Evolutionary conservation across 306 rosid species (phyloP).

Genomic region (Lathyrus sativus): DNA sequence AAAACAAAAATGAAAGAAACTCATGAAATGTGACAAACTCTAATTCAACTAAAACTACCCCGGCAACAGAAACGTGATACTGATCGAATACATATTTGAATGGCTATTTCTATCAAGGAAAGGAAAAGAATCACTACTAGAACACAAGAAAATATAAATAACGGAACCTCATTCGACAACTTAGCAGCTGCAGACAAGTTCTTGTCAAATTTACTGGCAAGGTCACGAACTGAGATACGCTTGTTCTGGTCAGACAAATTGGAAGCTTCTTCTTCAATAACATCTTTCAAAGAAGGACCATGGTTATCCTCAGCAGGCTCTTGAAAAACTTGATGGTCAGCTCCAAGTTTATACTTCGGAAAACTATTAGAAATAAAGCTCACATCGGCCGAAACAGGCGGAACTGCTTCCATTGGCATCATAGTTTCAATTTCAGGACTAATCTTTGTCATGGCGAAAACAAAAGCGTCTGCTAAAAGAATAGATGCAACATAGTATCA

Average conservation of each 20-base stretch:
- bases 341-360: slow-evolving; percentile 84
- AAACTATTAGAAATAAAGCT: slow-evolving; percentile 72
- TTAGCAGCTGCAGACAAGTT: slow-evolving; percentile 92
- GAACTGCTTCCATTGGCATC: slow-evolving; percentile 61
- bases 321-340: slow-evolving; percentile 75
- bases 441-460: slow-evolving; percentile 78
- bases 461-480: slow-evolving; percentile 41
- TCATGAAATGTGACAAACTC: slow-evolving; percentile 15
- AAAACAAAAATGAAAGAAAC: slow-evolving; percentile 13
- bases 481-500: slow-evolving; percentile 29
- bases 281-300: slow-evolving; percentile 77
- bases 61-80: slow-evolving; percentile 4
- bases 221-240: slow-evolving; percentile 96
- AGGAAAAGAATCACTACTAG: slow-evolving; percentile 17
- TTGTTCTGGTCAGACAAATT: slow-evolving; percentile 85
- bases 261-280: slow-evolving; percentile 73
- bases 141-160: slow-evolving; percentile 30
- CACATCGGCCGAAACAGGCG: slow-evolving; percentile 86
- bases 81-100: slow-evolving; percentile 6
- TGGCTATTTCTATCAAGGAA: slow-evolving; percentile 2
- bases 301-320: slow-evolving; percentile 66
- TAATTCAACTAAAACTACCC: slow-evolving; percentile 6
- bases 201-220: slow-evolving; percentile 94
- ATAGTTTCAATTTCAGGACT: slow-evolving; percentile 69
- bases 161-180: slow-evolving; percentile 80